Conservation (phyloP, 371 early-diverging fungal species). For the Choanephora cucurbitarum region DNA sequence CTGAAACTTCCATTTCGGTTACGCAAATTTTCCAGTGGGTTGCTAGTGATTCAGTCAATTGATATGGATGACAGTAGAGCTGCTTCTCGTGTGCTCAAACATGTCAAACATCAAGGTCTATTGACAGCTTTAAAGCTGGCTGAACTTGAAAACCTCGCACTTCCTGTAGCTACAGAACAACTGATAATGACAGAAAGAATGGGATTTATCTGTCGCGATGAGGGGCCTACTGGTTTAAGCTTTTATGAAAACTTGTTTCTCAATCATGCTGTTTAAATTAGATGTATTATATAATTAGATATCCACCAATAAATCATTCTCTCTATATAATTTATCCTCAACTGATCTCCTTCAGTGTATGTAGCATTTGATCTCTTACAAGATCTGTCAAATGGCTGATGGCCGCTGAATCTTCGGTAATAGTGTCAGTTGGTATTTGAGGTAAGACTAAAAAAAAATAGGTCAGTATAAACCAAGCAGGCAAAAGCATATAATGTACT, state of each 20-base stretch:
- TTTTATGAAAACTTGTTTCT: slow-evolving; percentile 81
- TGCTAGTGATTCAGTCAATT: slow-evolving; percentile 72
- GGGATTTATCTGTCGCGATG: slow-evolving; percentile 85
- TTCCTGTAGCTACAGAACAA: slow-evolving; percentile 75
- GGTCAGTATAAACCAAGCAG: not conserved
- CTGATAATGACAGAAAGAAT: slow-evolving; percentile 76
- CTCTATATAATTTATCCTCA: too few relatives aligned
- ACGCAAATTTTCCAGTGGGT: slow-evolving; percentile 76
- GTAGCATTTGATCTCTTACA: slow-evolving; percentile 76
- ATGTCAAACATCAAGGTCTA: slow-evolving; percentile 54
- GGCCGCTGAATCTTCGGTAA: slow-evolving; percentile 64
- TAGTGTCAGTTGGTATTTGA: slow-evolving; percentile 70
- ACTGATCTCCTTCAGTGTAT: slow-evolving; percentile 66
- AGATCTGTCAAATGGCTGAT: slow-evolving; percentile 67
- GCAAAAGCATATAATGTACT: not conserved
- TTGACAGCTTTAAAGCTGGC: slow-evolving; percentile 74
- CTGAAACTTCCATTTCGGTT: slow-evolving; percentile 73
- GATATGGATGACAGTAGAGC: slow-evolving; percentile 74
- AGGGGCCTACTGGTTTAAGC: slow-evolving; percentile 77
- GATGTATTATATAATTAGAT: too few relatives aligned
- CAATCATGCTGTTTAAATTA: too few relatives aligned
- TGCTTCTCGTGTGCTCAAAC: slow-evolving; percentile 57
- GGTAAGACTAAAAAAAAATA: slow-evolving; percentile 58
- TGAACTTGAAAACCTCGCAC: slow-evolving; percentile 62
- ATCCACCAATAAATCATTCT: too few relatives aligned